Percentiles rank a stretch among this genome's conserved stretches.
Evolutionary conservation across 345 rosid genomes (phyloP).

Genomic region (Arabidopsis arenosa): DNA sequence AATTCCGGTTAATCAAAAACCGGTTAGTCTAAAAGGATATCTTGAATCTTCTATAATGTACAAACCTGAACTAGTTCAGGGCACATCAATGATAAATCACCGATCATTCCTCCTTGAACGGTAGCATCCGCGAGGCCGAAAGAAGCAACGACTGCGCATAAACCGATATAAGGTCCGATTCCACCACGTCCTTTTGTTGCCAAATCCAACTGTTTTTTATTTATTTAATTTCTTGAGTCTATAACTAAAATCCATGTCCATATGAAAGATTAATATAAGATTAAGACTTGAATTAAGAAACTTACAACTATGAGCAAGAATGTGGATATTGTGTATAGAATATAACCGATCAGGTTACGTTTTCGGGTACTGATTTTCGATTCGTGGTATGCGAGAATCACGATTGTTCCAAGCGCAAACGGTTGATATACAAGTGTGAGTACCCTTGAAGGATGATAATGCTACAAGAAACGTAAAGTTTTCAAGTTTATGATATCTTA

Average conservation of each 20-base stretch:
- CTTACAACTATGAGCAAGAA: slow-evolving; percentile 77
- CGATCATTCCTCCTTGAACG: slow-evolving; percentile 94
- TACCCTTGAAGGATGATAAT: slow-evolving; percentile 91
- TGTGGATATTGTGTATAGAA: slow-evolving; percentile 62
- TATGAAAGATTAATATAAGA: not conserved
- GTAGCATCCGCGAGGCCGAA: slow-evolving; percentile 94
- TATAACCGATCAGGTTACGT: slow-evolving; percentile 75
- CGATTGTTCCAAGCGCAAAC: slow-evolving; percentile 71
- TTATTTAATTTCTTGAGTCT: not conserved
- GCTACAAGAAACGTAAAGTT: slow-evolving; percentile 47
- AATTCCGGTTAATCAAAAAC: not conserved
- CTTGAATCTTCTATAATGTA: not conserved
- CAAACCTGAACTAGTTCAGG: slow-evolving; percentile 86
- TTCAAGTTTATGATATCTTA: not conserved
- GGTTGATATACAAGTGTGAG: slow-evolving; percentile 88
- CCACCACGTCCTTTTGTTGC: slow-evolving; percentile 85
- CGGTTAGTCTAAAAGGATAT: not conserved
- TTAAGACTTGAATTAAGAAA: not conserved
- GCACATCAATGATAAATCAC: slow-evolving; percentile 84
- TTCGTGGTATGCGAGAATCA: slow-evolving; percentile 66
- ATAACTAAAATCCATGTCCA: not conserved
- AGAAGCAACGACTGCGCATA: slow-evolving; percentile 65
- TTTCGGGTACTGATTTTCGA: slow-evolving; percentile 68
- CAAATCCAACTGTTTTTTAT: slow-evolving; percentile 64
- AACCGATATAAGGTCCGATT: slow-evolving; percentile 66